Evolutionary conservation across 441 rosid genomes (phyloP), one percentile per base, ranked within the genome.

Genomic region (Euphorbia schlechtendalii): DNA sequence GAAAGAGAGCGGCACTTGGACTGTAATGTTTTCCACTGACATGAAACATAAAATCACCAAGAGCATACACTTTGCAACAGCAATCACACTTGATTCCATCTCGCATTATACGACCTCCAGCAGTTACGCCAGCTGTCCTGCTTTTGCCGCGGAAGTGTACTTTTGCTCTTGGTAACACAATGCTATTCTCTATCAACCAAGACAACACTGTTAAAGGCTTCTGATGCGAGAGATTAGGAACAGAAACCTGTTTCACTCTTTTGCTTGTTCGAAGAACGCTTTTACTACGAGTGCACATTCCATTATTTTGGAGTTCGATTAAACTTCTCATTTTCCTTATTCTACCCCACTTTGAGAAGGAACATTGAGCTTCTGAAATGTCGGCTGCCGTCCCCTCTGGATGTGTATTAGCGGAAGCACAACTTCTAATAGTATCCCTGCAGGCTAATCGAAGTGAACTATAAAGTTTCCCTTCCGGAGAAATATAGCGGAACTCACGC

Each of bases 61-160:
- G 70, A 46, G 78, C 76, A 67, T 73, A 82, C 28, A 80, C 70
- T 70, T 73, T 71, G 28, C 71, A 69, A 63, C 98, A 92, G 73
- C 96, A 89, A 54, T 57, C 74, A 66, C 98, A 87, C 73, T 75
- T 82, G 72, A 88, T 85, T 54, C 96, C 98, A 17, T 75, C 74
- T 62, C 84, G 59, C 10, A 28, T 20, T 60, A 40, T 12, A 40
- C 78, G 78, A 36, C 96, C 98, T 60, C 80, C 82, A 36, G 71
- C 77, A 56, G 63, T 74, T 67, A 67, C 72, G 58, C 45, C 59
- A n/a, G n/a, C n/a, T 8, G 56, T n/a, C 9, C 72, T 77, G 71
- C 68, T 73, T 76, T 70, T 74, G 59, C 59, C 63, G 53, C 45
- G 27, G 64, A 76, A 89, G 34, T 60, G 66, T 64, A 89, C 84